Evolutionary conservation across 345 rosid species (phyloP).

Genomic region (Trapa bicornis): DNA sequence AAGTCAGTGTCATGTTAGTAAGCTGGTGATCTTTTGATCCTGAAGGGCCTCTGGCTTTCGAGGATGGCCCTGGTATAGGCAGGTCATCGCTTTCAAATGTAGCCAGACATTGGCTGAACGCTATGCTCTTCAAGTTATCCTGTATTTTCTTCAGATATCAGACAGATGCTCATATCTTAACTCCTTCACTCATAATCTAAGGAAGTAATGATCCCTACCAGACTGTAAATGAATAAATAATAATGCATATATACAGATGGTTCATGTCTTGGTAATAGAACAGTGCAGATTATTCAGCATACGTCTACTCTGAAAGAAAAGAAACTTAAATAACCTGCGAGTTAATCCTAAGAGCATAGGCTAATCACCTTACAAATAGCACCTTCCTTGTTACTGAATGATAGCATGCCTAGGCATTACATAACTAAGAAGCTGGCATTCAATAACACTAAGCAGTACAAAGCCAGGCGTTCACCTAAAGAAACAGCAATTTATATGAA

Average conservation of each 20-base stretch:
- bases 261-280: background rate
- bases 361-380: background rate
- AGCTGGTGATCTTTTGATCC: background rate
- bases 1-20: background rate
- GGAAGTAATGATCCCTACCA: too few relatives aligned
- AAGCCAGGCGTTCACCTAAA: too few relatives aligned
- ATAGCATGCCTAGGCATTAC: background rate
- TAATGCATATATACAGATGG: too few relatives aligned
- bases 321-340: background rate
- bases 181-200: background rate
- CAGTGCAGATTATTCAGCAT: background rate
- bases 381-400: background rate
- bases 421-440: background rate
- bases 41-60: background rate
- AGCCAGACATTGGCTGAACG: background rate
- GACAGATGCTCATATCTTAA: background rate
- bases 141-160: slow-evolving; percentile 1
- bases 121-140: background rate
- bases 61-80: background rate
- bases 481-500: too few relatives aligned
- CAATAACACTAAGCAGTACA: too few relatives aligned
- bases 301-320: background rate
- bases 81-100: background rate
- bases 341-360: background rate
- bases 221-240: too few relatives aligned